Percentiles rank a stretch among this genome's conserved stretches.
Conservation (phyloP, 257 asterid species). For the Solanum ahanhuiri region DNA sequence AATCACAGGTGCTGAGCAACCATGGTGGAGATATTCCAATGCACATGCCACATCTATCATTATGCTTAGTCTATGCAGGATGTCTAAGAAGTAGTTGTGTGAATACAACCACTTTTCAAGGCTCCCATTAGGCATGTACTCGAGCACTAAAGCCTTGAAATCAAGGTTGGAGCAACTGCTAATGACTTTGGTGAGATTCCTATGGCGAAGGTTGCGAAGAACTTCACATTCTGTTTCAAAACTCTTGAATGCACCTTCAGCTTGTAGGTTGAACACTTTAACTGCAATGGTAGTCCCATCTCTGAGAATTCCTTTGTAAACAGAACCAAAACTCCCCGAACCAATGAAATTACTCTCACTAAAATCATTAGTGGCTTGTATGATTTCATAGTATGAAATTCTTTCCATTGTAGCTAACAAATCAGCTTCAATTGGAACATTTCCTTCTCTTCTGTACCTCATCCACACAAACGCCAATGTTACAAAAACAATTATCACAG, state of each 20-base stretch:
- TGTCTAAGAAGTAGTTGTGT: not conserved
- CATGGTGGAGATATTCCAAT: conserved; percentile 20
- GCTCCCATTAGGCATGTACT: conserved; percentile 25
- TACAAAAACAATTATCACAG: not conserved
- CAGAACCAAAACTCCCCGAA: conserved; percentile 13
- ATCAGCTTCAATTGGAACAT: not conserved
- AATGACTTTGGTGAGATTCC: conserved; percentile 19
- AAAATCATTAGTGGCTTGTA: not conserved
- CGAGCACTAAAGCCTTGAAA: conserved; percentile 19
- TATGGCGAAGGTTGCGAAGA: conserved; percentile 19
- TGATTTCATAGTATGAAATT: conserved; percentile 5
- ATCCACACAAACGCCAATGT: not conserved
- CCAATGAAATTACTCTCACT: conserved; percentile 7
- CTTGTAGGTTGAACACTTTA: conserved; percentile 18
- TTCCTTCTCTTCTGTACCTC: not conserved
- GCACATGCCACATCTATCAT: conserved; percentile 29
- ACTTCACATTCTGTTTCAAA: conserved; percentile 22
- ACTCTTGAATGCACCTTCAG: conserved; percentile 8
- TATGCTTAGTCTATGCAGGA: conserved; percentile 11
- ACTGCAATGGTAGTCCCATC: conserved; percentile 4
- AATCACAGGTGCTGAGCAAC: conserved; percentile 12
- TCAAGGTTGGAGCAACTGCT: conserved; percentile 20
- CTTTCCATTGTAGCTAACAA: not conserved
- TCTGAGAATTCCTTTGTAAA: conserved; percentile 6
- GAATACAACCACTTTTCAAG: conserved; percentile 26